A percentile compares a stretch with the other conserved stretches of the same genome.
Conservation (phyloP, 345 rosid species). For the Citrus medica region DNA sequence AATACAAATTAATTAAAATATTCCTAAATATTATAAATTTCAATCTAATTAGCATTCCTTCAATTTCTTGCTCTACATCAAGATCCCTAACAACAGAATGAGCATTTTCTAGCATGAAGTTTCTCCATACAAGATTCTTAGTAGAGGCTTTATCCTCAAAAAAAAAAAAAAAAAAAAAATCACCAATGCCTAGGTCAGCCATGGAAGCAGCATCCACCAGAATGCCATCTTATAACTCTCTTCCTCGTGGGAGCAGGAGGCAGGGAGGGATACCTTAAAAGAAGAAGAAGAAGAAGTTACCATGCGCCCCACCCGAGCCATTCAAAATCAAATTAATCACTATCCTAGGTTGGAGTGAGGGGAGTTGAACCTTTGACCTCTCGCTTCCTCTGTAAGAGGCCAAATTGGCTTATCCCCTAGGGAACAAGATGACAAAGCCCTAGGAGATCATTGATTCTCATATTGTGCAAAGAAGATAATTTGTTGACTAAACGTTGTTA, state of each 20-base stretch:
- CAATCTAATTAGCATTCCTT: too few relatives aligned
- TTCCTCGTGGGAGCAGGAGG: background rate
- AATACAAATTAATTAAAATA: too few relatives aligned
- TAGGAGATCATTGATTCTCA: background rate
- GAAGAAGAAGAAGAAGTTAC: background rate
- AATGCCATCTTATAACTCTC: background rate
- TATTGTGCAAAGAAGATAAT: background rate
- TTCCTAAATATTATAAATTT: too few relatives aligned
- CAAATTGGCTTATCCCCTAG: too few relatives aligned
- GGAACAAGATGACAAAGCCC: background rate
- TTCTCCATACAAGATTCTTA: background rate
- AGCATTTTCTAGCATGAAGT: background rate
- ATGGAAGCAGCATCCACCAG: background rate
- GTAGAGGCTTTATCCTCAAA: background rate
- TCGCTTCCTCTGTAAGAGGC: too few relatives aligned
- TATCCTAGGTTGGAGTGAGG: background rate
- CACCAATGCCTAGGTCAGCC: background rate
- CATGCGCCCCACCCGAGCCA: background rate
- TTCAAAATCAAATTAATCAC: background rate
- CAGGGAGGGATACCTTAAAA: background rate
- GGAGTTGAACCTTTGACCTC: too few relatives aligned
- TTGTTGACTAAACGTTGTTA: background rate
- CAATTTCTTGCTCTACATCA: too few relatives aligned
- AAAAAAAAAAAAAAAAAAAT: too few relatives aligned
- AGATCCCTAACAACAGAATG: background rate